These are phyloP conservation scores for Cladosporium sp. DNA, from an alignment of 2,329 filamentous ascomycete species.

Conservation along the genomic window DNA sequence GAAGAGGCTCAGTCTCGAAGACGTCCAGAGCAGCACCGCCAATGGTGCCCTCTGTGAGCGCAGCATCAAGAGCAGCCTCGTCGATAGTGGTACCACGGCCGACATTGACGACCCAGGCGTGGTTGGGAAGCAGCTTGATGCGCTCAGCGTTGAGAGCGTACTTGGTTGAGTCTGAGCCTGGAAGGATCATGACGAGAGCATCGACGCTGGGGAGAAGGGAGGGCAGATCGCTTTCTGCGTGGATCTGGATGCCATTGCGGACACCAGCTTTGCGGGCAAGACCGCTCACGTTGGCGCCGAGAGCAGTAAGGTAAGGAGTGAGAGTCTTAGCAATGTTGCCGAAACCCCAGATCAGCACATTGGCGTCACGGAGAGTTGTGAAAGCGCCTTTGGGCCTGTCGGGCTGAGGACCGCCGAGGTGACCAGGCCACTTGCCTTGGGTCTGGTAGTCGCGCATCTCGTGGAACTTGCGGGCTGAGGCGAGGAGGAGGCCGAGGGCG, in stretches of 20 bases:
- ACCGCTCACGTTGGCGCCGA: conserved; percentile 57
- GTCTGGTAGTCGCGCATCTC: conserved; percentile 61
- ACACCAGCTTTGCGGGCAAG: conserved; percentile 56
- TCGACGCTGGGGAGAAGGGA: conserved; percentile 56
- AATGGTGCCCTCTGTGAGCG: conserved; percentile 42
- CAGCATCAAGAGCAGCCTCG: conserved; percentile 46
- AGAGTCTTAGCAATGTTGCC: conserved; percentile 63
- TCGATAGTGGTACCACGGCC: conserved; percentile 50
- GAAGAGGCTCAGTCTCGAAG: conserved; percentile 51
- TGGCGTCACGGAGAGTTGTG: conserved; percentile 57
- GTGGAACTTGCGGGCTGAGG: conserved; percentile 54
- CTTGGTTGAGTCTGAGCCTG: conserved; percentile 53
- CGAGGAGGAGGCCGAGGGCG: conserved; percentile 55
- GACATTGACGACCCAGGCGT: conserved; percentile 50
- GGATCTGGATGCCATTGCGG: conserved; percentile 56
- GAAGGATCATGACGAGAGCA: conserved; percentile 65
- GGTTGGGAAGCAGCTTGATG: conserved; percentile 51
- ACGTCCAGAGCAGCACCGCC: conserved; percentile 51
- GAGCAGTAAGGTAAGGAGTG: conserved; percentile 49
- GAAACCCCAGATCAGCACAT: conserved; percentile 60
- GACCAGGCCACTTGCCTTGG: conserved; percentile 54
- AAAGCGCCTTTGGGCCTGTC: conserved; percentile 55
- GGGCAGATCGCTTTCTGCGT: conserved; percentile 50
- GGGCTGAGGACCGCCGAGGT: conserved; percentile 59
- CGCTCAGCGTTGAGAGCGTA: conserved; percentile 54